These are phyloP conservation scores for Petrea volubilis DNA, from an alignment of 257 asterid genomes.

Conservation along the genomic window DNA sequence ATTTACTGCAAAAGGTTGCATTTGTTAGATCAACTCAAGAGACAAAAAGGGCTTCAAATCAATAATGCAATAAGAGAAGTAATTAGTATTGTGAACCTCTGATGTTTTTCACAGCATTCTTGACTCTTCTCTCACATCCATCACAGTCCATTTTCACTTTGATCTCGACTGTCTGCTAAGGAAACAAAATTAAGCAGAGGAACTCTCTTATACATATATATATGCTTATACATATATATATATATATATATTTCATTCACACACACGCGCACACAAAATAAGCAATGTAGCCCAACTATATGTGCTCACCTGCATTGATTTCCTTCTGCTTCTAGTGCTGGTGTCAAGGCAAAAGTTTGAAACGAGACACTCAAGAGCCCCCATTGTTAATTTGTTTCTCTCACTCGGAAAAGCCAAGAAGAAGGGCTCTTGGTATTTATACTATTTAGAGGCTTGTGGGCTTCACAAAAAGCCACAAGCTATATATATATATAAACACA, in stretches of 20 bases:
- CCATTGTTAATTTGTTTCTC: slow-evolving; percentile 45
- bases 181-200: not conserved
- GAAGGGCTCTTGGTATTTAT: slow-evolving; percentile 26
- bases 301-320: slow-evolving; percentile 70
- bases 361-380: slow-evolving; percentile 77
- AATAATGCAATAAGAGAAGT: not conserved
- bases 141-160: slow-evolving; percentile 97
- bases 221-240: not conserved
- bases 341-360: slow-evolving; percentile 63
- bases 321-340: slow-evolving; percentile 56
- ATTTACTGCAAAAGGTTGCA: too few species aligned
- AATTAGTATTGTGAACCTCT: slow-evolving; percentile 47
- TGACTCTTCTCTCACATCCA: slow-evolving; percentile 94
- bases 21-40: not conserved
- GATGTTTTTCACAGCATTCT: slow-evolving; percentile 65
- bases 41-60: not conserved
- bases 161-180: slow-evolving; percentile 78
- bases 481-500: not conserved
- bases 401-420: slow-evolving; percentile 23
- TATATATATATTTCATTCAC: too few species aligned
- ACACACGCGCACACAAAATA: too few species aligned
- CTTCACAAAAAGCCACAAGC: not conserved
- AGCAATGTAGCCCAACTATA: not conserved
- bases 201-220: not conserved
- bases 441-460: slow-evolving; percentile 12